Evolutionary conservation across 2,329 filamentous ascomycete species (phyloP).

Genomic region (Karstenula rhodostoma): DNA sequence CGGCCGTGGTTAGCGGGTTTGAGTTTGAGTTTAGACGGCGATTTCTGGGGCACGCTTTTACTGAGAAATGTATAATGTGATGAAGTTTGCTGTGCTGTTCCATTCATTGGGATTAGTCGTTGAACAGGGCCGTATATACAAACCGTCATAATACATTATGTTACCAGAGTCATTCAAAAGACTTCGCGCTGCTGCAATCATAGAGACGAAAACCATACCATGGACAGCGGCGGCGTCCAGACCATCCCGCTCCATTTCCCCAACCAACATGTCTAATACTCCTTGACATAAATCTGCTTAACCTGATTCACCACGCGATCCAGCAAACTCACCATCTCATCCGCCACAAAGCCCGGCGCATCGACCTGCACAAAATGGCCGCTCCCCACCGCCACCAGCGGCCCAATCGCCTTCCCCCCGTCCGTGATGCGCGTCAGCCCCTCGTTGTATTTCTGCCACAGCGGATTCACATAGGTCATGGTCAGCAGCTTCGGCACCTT

Average conservation of each 20-base stretch:
- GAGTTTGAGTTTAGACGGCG: no score
- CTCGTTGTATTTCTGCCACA: conserved; percentile 64
- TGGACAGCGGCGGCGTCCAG: neutral
- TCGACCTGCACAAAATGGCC: conserved; percentile 67
- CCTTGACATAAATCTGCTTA: conserved; percentile 44
- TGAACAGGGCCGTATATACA: neutral
- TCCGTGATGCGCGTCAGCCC: conserved; percentile 58
- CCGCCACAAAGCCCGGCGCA: conserved; percentile 53
- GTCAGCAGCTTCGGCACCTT: conserved; percentile 51
- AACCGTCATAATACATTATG: neutral
- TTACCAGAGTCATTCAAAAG: neutral
- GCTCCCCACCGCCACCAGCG: conserved; percentile 57
- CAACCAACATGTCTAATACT: conserved; percentile 1
- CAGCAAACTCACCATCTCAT: conserved; percentile 42
- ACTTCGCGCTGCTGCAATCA: neutral
- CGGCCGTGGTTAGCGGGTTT: no score
- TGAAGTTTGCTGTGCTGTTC: no score
- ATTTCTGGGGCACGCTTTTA: no score
- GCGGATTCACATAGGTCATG: conserved; percentile 61
- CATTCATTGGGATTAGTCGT: no score
- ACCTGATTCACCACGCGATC: conserved; percentile 47
- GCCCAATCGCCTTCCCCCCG: conserved; percentile 51
- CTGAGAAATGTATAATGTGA: no score
- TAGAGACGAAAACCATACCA: no score
- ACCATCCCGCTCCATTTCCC: neutral